Base-by-base conservation (phyloP, 2,329 filamentous ascomycete species). In the Clonostachys rhizophaga region DNA sequence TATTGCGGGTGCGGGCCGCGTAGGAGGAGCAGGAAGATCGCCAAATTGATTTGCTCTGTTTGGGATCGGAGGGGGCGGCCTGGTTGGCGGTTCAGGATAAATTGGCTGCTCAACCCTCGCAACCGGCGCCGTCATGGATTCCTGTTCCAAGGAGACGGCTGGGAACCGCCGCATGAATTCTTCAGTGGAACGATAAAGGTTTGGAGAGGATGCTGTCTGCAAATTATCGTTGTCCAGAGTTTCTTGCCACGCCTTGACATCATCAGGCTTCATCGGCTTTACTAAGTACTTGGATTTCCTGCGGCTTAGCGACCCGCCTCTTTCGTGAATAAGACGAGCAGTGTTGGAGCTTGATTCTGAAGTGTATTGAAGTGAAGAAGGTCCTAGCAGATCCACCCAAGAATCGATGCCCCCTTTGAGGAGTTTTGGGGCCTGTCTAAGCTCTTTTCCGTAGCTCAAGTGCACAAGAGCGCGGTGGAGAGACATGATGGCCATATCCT, bases 91-190 rank as follows among this genome's bases (percentile, higher is more conserved):
- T 30, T 30, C 63, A 41, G 24, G 43, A 34, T 45, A 53, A 55
- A 53, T 55, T 16, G 51, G 55, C 37, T 53, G 53, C 12, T 55
- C 51, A n/a, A 51, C 47, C 0, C 68, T 64, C 12, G 54, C 51
- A n/a, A 51, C 47, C 0, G 68, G 64, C 33, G 76, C 71, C 3
- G 67, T 67, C 81, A 84, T 85, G 4, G 81, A 84, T 58, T 84
- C 78, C 41, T 77, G 74, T 42, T 75, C 74, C 37, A 80, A 68
- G 6, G 83, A 75, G 16, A 88, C 75, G 8, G 91, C 84, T 0
- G 91, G 91, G 60, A 85, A 96, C 17, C 89, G 79, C 8, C 88
- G 83, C 44, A 95, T 68, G 57, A 96, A 96, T 34, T 95, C 91
- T 52, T 94, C 88, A 12, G 86, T 89, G 6, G 83, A 84, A 48